Conservation (phyloP, 2,329 filamentous ascomycete species). For the Decorospora gaudefroyi region DNA sequence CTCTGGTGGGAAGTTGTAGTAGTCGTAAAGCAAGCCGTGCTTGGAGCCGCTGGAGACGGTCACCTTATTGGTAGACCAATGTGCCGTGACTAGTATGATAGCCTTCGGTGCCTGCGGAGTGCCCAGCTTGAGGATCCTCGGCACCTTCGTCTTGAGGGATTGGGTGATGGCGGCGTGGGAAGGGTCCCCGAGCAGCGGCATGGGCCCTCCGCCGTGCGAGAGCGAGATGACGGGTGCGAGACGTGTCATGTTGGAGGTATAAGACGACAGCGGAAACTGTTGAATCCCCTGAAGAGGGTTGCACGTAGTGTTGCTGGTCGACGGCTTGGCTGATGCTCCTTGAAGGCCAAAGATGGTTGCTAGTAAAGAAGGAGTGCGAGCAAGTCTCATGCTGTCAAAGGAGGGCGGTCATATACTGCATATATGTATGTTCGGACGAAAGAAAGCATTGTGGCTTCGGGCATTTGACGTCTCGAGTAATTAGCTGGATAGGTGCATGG, state of each 20-base stretch:
- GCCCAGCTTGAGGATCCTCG: slow-evolving; percentile 60
- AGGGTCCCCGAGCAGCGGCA: slow-evolving; percentile 63
- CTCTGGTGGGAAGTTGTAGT: slow-evolving; percentile 62
- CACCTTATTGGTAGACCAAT: slow-evolving; percentile 59
- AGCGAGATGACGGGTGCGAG: slow-evolving; percentile 48
- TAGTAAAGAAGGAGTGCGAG: slow-evolving; percentile 17
- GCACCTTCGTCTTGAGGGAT: slow-evolving; percentile 60
- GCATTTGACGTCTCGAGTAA: slow-evolving; percentile 7
- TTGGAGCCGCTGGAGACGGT: slow-evolving; percentile 57
- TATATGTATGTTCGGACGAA: slow-evolving; percentile 1
- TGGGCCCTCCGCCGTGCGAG: slow-evolving; percentile 55
- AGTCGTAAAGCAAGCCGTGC: slow-evolving; percentile 62
- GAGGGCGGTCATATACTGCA: neutral
- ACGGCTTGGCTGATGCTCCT: slow-evolving; percentile 14
- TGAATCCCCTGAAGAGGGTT: slow-evolving; percentile 35
- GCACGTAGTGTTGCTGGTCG: slow-evolving; percentile 24
- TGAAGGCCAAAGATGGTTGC: slow-evolving; percentile 15
- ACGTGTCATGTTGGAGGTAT: slow-evolving; percentile 36
- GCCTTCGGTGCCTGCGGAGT: slow-evolving; percentile 57
- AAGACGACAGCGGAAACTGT: slow-evolving; percentile 33
- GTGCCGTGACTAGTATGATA: slow-evolving; percentile 63
- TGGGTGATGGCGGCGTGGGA: slow-evolving; percentile 56
- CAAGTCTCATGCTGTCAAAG: slow-evolving; percentile 23
- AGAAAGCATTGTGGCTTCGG: slow-evolving; percentile 12
- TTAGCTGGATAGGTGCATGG: too few relatives aligned